Evolutionary conservation across 2,329 filamentous ascomycete species (phyloP), one percentile per base, ranked within the genome.

Genomic region (Ophiocordyceps camponoti-saundersi): DNA sequence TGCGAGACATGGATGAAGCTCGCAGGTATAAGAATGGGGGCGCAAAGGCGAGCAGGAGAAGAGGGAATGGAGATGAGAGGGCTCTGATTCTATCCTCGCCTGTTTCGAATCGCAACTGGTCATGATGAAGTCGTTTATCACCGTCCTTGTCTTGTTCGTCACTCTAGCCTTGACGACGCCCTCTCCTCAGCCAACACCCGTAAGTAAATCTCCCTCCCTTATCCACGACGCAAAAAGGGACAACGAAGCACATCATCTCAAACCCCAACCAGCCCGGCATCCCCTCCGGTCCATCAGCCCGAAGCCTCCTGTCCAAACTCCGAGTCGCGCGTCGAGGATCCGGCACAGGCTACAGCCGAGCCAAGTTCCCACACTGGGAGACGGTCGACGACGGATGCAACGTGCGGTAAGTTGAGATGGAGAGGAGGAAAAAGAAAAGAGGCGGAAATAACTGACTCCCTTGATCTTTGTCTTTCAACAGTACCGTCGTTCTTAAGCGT

Each of bases 321-420:
- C 77, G 71, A 0, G 79, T 84, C 18, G 67, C 69, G 4, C 62
- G 72, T 0, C 64, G 72, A 41, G 72, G 71, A 34, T 69, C 75
- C 45, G 69, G 73, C 44, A 65, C 64, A 49, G 67, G 67, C 20
- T 87, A 88, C 63, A 65, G 71, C 48, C 79, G 85, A 46, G 71
- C 75, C 54, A 63, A 80, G 46, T 89, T 89, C 65, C 80, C 79
- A 2, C 77, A 80, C 62, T 88, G 83, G 83, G 74, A 71, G 53
- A 80, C 76, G 29, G 72, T 79, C 55, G 65, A 63, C 15, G 82
- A 80, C 10, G 62, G 64, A 6, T 92, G 85, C 72, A 80, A 87
- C 65, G 83, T 83, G 20, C 69, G 73, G 69, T 70, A 60, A 29
- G 57, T 22, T 12, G n/a, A 20, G 44, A 26, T 2, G 32, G 13